Conservation (phyloP, 2,329 filamentous ascomycete species). For the Fusarium albidum region DNA sequence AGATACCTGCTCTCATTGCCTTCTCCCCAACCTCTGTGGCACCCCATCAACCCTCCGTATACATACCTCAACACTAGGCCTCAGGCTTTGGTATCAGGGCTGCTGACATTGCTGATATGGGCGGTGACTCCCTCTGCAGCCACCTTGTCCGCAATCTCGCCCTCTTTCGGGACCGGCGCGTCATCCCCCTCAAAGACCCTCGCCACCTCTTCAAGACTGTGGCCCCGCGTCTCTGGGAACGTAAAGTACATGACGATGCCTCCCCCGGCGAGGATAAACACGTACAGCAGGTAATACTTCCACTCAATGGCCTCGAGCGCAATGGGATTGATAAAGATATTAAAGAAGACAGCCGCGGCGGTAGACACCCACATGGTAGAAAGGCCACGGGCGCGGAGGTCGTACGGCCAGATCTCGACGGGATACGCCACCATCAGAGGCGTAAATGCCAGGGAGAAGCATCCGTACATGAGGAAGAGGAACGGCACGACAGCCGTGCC, state of each 20-base stretch:
- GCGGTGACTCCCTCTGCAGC: too few relatives aligned
- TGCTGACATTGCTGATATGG: too few relatives aligned
- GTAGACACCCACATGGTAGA: slow-evolving; percentile 6
- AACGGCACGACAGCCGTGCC: slow-evolving; percentile 1
- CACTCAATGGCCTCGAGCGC: slow-evolving; percentile 47
- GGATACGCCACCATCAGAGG: too few relatives aligned
- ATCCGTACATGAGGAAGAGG: slow-evolving; percentile 1
- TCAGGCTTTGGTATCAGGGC: too few relatives aligned
- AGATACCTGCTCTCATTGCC: too few relatives aligned
- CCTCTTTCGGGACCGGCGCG: neutral
- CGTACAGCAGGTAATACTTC: slow-evolving; percentile 52
- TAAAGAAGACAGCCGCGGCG: slow-evolving; percentile 20
- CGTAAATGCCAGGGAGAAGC: slow-evolving; percentile 3
- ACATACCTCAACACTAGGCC: too few relatives aligned
- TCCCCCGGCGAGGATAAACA: slow-evolving; percentile 34
- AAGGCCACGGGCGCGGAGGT: neutral
- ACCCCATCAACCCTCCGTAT: too few relatives aligned
- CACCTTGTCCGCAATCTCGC: neutral
- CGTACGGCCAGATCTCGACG: too few relatives aligned
- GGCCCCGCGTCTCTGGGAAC: slow-evolving; percentile 8
- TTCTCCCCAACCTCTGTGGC: too few relatives aligned
- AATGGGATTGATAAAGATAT: slow-evolving; percentile 50
- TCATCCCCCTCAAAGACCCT: slow-evolving; percentile 6
- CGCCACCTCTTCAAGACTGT: slow-evolving; percentile 7
- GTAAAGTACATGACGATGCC: slow-evolving; percentile 3